Evolutionary conservation across 768 basidiomycete species (phyloP), one percentile per base, ranked within the genome.

Genomic region (Naganishia vaughanmartiniae): DNA sequence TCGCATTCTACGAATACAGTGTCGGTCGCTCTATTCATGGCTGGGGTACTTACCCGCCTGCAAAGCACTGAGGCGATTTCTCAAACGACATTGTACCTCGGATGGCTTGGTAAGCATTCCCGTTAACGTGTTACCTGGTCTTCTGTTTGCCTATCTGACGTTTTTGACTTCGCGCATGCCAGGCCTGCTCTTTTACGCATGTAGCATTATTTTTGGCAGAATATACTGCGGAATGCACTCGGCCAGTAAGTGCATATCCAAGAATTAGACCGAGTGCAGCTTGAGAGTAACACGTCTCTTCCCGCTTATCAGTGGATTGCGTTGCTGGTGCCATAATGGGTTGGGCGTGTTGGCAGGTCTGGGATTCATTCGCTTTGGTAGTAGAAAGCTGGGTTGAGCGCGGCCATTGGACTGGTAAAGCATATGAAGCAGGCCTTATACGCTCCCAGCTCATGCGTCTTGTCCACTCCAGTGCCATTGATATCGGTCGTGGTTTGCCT

Each of bases 1-100:
- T 96, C 94, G 0, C 95, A 99, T 76, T 90, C 92, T 1, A 92
- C 93, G 10, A 95, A 96, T 80, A 87, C 88, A 66, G 85, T 93
- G 65, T 94, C 92, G 31, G 90, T 96, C 76, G 92, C 92, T 0
- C 85, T 97, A 3, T 91, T 91, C 81, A 84, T 91, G 71, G 74
- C 39, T 12, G 63, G 74, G 45, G 76, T 77, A 76, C 57, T 80
- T 24, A 75, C 56, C 45, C 69, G 73, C 24, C 15, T 55, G 3
- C 68, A 75, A 31, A 67, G 67, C 9, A 0, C 31, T 31, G n/a
- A 42, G 39, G n/a, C 60, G 4, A 45, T 63, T 42, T 63, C 60
- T 11, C 60, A 42, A 12, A 45, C 39, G 42, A 26, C 60, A 26
- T 2, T 63, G n/a, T 63, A 73, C 5, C 51, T 67, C 33, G 74